These are phyloP conservation scores for Ichthyophonus hoferi DNA, from an alignment of 208 protist genomes.

Conservation along the genomic window DNA sequence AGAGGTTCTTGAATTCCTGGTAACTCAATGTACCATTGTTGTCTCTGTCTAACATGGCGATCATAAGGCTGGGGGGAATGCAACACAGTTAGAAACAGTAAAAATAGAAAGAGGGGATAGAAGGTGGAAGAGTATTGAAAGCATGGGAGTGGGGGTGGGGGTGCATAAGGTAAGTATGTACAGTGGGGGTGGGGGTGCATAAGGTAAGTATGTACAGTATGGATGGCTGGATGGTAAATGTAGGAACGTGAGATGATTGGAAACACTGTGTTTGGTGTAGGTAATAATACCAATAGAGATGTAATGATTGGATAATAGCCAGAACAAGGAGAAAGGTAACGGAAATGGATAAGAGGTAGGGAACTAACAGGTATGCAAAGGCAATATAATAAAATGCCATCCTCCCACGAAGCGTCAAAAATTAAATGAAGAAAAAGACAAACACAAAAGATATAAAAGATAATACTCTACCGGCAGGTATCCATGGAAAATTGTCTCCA, in stretches of 20 bases:
- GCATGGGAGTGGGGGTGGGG: neutral
- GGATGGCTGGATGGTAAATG: too few species aligned
- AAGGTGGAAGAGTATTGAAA: neutral
- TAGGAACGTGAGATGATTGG: too few species aligned
- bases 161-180: neutral
- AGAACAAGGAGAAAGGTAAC: too few species aligned
- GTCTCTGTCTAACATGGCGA: constrained; percentile 31
- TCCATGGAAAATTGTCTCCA: constrained; percentile 24
- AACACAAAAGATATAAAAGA: neutral
- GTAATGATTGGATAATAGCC: too few species aligned
- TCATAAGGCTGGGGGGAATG: neutral
- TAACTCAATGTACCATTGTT: neutral
- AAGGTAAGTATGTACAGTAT: neutral
- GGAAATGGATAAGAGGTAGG: too few species aligned
- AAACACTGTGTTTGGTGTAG: too few species aligned
- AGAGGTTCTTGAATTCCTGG: neutral
- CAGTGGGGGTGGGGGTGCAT: neutral
- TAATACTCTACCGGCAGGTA: constrained; percentile 15
- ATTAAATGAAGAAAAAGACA: too few species aligned
- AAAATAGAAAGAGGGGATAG: neutral
- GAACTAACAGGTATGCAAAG: too few species aligned
- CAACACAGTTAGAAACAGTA: neutral
- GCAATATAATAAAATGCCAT: too few species aligned
- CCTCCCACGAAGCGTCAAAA: too few species aligned
- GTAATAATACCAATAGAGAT: too few species aligned